Evolutionary conservation across 2,329 filamentous ascomycete species (phyloP), one percentile per base, ranked within the genome.

Genomic region (Microdochium paspali): DNA sequence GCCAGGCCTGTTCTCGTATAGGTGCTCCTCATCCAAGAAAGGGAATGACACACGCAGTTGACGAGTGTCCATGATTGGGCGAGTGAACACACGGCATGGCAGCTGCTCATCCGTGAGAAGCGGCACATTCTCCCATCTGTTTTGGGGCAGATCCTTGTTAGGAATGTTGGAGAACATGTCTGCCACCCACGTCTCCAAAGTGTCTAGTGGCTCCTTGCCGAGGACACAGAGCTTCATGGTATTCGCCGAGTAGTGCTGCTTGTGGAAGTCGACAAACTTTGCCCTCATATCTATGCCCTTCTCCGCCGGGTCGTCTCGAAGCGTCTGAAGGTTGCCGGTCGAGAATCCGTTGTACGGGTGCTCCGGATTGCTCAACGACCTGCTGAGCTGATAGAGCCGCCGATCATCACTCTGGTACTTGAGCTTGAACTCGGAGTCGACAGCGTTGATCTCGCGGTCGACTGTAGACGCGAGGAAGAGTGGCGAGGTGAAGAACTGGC

Each of bases 341-440:
- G 87, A 90, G 63, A 96, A 96, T 59, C 95, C 86, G 63, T 87
- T 87, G 63, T 87, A 95, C 0, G 90, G 90, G 58, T 96, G 90
- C 13, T 84, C 80, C 2, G 87, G 84, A 63, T 91, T 95, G 2
- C 89, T 88, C n/a, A 93, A 69, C 3, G 85, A 85, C 69, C 95
- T 95, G 61, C 88, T 85, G 24, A 96, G 74, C 66, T 96, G 90
- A 59, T 91, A 82, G 52, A 95, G 69, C 15, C 90, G 81, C 89
- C 90, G 95, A 48, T 79, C 78, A 60, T 96, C 90, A 62, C 81
- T 91, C 67, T 96, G 90, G 44, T 96, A 71, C 57, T 96, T 96
- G 77, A 96, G 95, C 76, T 95, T 95, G 70, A 96, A 95, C 66
- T 96, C 90, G 4, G 90, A 95, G 61, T 96, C 90, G 18, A 96